These are phyloP conservation scores for Sonneratia caseolaris DNA, from an alignment of 345 rosid species.

Conservation along the genomic window DNA sequence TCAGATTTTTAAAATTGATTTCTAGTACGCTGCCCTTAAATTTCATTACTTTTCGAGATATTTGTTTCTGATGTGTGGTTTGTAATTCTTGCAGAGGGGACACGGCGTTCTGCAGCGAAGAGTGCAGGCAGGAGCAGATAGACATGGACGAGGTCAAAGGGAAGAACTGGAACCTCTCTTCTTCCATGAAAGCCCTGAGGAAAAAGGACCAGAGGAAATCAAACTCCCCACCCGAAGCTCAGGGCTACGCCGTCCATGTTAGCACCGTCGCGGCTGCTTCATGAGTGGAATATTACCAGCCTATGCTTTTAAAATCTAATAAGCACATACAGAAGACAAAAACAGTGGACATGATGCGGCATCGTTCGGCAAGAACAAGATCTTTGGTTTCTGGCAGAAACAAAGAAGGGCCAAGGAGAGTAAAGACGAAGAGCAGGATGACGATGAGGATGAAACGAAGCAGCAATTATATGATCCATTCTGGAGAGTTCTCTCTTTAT, in stretches of 20 bases:
- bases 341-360: neutral
- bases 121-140: slow-evolving; percentile 37
- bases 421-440: slow-evolving; percentile 4
- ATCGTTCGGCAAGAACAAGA: neutral
- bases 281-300: neutral
- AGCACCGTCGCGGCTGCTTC: slow-evolving; percentile 17
- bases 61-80: slow-evolving; percentile 6
- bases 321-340: neutral
- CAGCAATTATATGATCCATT: neutral
- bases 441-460: neutral
- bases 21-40: neutral
- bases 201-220: slow-evolving; percentile 15
- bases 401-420: slow-evolving; percentile 18
- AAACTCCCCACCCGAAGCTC: slow-evolving; percentile 11
- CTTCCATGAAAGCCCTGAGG: slow-evolving; percentile 19
- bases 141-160: slow-evolving; percentile 27
- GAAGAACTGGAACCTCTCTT: slow-evolving; percentile 23
- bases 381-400: slow-evolving; percentile 5
- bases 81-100: slow-evolving; percentile 27
- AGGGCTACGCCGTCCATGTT: slow-evolving; percentile 7
- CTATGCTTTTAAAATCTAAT: neutral
- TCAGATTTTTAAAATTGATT: neutral
- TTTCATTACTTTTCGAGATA: neutral
- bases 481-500: neutral
- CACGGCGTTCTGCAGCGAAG: slow-evolving; percentile 29